Conservation (phyloP, 768 basidiomycete genomes). For the Tulasnella sp. region DNA sequence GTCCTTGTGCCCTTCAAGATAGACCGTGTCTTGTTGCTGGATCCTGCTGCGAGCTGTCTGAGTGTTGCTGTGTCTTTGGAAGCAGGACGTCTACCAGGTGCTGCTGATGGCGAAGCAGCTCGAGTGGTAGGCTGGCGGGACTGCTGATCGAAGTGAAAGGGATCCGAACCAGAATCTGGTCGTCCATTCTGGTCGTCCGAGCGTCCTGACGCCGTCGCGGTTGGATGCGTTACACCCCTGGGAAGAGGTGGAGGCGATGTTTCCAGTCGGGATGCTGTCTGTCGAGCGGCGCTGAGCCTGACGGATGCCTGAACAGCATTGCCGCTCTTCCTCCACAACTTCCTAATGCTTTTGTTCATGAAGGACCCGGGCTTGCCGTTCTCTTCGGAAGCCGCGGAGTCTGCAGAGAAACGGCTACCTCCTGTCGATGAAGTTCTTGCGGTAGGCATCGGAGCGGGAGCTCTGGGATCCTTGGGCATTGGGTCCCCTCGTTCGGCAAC, state of each 20-base stretch:
- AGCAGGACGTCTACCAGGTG: background rate
- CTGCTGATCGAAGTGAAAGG: slow-evolving; percentile 62
- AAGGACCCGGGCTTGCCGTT: slow-evolving; percentile 37
- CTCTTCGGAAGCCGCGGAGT: slow-evolving; percentile 40
- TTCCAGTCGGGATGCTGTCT: background rate
- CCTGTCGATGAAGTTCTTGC: background rate
- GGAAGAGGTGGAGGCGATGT: slow-evolving; percentile 14
- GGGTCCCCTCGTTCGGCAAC: slow-evolving; percentile 11
- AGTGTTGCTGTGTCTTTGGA: background rate
- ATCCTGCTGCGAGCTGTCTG: background rate
- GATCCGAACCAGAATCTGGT: slow-evolving; percentile 31
- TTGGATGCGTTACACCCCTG: background rate
- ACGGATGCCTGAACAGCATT: slow-evolving; percentile 29
- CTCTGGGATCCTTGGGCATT: slow-evolving; percentile 20
- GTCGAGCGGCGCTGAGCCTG: slow-evolving; percentile 1
- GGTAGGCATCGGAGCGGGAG: background rate
- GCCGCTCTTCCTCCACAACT: slow-evolving; percentile 67
- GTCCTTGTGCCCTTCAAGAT: slow-evolving; percentile 2
- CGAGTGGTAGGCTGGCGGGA: slow-evolving; percentile 44
- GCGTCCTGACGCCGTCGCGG: slow-evolving; percentile 18
- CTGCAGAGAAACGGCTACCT: slow-evolving; percentile 69
- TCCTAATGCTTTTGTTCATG: slow-evolving; percentile 64
- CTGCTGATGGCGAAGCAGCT: background rate
- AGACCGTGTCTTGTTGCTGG: slow-evolving; percentile 3
- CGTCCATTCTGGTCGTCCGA: slow-evolving; percentile 31